Evolutionary conservation across 768 basidiomycete genomes (phyloP).

Genomic region (Serendipita vermifera): DNA sequence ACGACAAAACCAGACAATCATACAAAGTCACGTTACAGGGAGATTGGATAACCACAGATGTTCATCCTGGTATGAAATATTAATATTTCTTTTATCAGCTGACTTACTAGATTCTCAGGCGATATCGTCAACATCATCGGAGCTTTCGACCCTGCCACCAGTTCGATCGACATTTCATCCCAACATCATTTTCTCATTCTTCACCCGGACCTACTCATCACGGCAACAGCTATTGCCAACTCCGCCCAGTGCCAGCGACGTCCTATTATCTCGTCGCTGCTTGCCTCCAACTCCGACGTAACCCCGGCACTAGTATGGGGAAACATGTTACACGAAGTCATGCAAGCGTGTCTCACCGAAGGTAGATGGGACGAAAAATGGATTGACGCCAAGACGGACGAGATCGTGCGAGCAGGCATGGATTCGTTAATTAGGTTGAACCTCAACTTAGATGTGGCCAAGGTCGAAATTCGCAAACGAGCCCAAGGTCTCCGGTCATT

Average conservation of each 20-base stretch:
- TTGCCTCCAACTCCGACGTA: slow-evolving; percentile 35
- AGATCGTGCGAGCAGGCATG: slow-evolving; percentile 34
- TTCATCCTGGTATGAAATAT: slow-evolving; percentile 39
- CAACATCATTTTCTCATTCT: slow-evolving; percentile 62
- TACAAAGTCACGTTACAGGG: slow-evolving; percentile 47
- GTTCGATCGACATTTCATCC: slow-evolving; percentile 45
- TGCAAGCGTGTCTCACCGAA: slow-evolving; percentile 62
- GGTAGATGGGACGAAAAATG: slow-evolving; percentile 50
- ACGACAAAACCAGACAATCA: slow-evolving; percentile 28
- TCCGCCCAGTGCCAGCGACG: slow-evolving; percentile 74
- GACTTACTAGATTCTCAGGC: slow-evolving; percentile 31
- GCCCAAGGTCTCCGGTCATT: slow-evolving; percentile 56
- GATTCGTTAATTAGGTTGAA: slow-evolving; percentile 50
- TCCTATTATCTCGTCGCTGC: slow-evolving; percentile 59
- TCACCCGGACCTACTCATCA: slow-evolving; percentile 85
- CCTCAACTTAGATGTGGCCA: slow-evolving; percentile 46
- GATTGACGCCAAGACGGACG: slow-evolving; percentile 47
- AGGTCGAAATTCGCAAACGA: slow-evolving; percentile 44
- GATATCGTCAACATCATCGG: slow-evolving; percentile 76
- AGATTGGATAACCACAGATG: slow-evolving; percentile 60
- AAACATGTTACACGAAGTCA: slow-evolving; percentile 82
- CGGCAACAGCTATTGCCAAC: slow-evolving; percentile 77
- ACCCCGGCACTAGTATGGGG: slow-evolving; percentile 58
- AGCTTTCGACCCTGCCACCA: slow-evolving; percentile 19
- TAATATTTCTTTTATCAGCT: not conserved